These are phyloP conservation scores for Fusarium cicatricum DNA, from an alignment of 2,329 filamentous ascomycete species.

Conservation along the genomic window DNA sequence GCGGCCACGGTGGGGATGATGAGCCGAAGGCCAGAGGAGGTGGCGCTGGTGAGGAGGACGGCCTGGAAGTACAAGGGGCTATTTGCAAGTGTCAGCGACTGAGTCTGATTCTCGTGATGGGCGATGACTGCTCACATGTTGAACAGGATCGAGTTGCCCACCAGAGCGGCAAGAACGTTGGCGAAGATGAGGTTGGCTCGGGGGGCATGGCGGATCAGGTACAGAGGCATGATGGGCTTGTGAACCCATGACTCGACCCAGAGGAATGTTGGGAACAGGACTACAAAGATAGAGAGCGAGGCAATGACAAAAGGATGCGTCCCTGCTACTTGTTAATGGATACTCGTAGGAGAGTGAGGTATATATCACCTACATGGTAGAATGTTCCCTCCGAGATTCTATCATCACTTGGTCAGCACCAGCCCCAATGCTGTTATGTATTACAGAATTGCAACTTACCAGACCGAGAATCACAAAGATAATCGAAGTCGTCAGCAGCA, in stretches of 20 bases:
- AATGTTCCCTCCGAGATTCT: conserved; percentile 71
- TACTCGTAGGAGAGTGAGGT: no score
- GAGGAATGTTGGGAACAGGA: conserved; percentile 61
- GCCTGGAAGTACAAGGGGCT: conserved; percentile 81
- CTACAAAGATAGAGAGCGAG: conserved; percentile 57
- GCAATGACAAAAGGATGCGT: conserved; percentile 65
- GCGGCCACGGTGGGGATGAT: conserved; percentile 68
- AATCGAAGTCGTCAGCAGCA: conserved; percentile 60
- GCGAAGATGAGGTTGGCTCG: conserved; percentile 65
- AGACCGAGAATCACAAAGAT: conserved; percentile 67
- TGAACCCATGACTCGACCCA: conserved; percentile 59
- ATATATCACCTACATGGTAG: conserved; percentile 58
- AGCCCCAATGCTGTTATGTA: neutral
- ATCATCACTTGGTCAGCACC: conserved; percentile 1
- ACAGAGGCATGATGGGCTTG: conserved; percentile 68
- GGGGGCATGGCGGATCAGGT: conserved; percentile 58
- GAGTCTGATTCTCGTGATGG: neutral
- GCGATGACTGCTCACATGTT: conserved; percentile 57
- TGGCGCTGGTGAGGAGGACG: conserved; percentile 74
- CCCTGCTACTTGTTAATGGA: conserved; percentile 50
- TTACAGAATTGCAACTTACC: conserved; percentile 48
- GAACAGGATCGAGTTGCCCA: conserved; percentile 66
- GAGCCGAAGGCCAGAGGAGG: conserved; percentile 75
- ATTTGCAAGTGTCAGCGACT: neutral
- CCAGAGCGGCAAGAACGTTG: conserved; percentile 60